Base-by-base conservation (phyloP, 345 rosid species). In the Brassica juncea region DNA sequence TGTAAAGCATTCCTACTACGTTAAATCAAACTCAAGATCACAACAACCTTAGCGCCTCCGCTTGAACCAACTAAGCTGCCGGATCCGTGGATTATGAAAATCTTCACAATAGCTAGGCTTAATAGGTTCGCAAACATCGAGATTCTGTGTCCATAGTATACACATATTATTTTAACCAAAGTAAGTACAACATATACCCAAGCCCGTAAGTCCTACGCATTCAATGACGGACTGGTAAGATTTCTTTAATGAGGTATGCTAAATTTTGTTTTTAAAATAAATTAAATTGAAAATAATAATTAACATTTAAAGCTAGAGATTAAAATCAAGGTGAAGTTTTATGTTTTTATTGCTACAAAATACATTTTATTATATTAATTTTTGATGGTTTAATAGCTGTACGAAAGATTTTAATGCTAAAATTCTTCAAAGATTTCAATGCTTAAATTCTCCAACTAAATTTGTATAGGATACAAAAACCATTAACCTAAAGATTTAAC, bases 171-270 rank as follows among this genome's bases (percentile, higher is more conserved):
- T 35, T 60, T 65, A 15, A 57, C 61, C 66, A 72, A 65, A 72
- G 31, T 71, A 62, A 25, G 55, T 70, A 23, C n/a, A 39, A 52
- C 15, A 14, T 58, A 73, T 67, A 59, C 55, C 39, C 58, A 32
- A 66, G 14, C 82, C 68, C 82, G 73, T 78, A 66, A 78, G 30
- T 72, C 23, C 11, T 57, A 79, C 72, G 77, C 77, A 66, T 72
- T 47, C 65, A 23, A 4, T 66, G 73, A 72, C 73, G 55, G 55
- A 19, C 14, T 57, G 25, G 6, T 32, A 55, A 55, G 9, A 39
- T 37, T 21, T 6, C 19, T 39, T 25, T 42, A 37, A 35, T 4
- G 28, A 61, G 12, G 44, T 25, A 12, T 65, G 31, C 6, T 34
- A 64, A 57, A 4, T 21, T 58, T 21, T 3, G 1, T 10, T 21